phyloP scores from a whole-genome alignment of 495 filamentous ascomycete species.

The Aspergillus ostianus region DNA sequence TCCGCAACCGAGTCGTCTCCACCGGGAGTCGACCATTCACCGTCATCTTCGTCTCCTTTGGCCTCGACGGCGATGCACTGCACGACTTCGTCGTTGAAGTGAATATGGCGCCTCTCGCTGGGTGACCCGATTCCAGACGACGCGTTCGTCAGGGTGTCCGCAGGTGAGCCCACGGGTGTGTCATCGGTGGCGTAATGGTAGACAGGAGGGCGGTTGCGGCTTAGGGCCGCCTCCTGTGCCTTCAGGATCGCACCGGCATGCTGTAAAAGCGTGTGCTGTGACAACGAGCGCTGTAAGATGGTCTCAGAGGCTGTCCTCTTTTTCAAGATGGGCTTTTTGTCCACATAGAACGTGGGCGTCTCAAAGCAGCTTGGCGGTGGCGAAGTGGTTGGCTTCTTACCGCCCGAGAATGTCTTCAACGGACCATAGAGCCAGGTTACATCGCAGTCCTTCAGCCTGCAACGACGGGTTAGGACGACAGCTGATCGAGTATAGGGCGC shows the following conservation, averaged over 20 bases:
- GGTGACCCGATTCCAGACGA: constrained; percentile 62
- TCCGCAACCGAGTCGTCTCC: constrained; percentile 65
- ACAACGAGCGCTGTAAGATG: constrained; percentile 89
- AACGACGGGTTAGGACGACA: constrained; percentile 13
- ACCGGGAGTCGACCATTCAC: constrained; percentile 42
- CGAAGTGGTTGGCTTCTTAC: constrained; percentile 38
- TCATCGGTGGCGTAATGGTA: constrained; percentile 53
- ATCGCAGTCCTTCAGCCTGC: constrained; percentile 93
- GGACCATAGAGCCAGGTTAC: constrained; percentile 98
- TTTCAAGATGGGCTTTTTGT: constrained; percentile 92
- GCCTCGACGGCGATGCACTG: constrained; percentile 93
- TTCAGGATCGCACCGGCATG: constrained; percentile 91
- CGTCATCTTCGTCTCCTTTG: constrained; percentile 72
- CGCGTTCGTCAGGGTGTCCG: constrained; percentile 32
- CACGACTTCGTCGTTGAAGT: constrained; percentile 93
- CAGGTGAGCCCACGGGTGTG: constrained; percentile 28
- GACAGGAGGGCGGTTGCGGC: constrained; percentile 45
- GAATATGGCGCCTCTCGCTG: constrained; percentile 77
- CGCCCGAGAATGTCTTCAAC: constrained; percentile 63
- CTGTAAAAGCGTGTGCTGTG: constrained; percentile 85
- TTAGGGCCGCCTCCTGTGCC: constrained; percentile 71
- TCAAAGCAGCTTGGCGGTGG: constrained; percentile 64
- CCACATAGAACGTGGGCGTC: constrained; percentile 76
- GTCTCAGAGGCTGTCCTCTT: constrained; percentile 95
- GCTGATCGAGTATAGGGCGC: not conserved